Evolutionary conservation across 2,329 filamentous ascomycete species (phyloP).

Genomic region (Lecanosticta acicola): DNA sequence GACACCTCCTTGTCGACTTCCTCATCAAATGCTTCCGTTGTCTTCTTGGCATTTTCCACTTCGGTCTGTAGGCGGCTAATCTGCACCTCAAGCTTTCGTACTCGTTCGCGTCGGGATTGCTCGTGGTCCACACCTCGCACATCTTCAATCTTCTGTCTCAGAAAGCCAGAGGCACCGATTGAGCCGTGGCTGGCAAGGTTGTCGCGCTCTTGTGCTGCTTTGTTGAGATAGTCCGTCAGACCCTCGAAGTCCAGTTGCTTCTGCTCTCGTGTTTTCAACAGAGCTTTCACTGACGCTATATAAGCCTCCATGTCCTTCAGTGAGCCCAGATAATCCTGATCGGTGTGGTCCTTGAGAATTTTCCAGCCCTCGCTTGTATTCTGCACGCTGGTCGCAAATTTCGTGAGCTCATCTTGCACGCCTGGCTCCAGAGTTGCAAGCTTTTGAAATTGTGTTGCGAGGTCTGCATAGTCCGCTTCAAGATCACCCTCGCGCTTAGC

Average conservation of each 20-base stretch:
- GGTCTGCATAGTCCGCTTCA: conserved; percentile 79
- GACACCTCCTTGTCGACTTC: conserved; percentile 88
- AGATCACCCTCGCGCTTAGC: conserved; percentile 82
- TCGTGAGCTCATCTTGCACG: conserved; percentile 73
- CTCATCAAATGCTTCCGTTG: conserved; percentile 89
- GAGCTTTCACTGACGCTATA: conserved; percentile 74
- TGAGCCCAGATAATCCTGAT: conserved; percentile 90
- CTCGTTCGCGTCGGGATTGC: conserved; percentile 76
- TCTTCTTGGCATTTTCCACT: conserved; percentile 80
- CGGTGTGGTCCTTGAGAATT: conserved; percentile 80
- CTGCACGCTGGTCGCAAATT: conserved; percentile 80
- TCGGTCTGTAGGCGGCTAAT: conserved; percentile 88
- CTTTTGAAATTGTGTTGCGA: conserved; percentile 91
- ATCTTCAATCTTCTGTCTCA: conserved; percentile 92
- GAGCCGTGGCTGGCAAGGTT: conserved; percentile 57
- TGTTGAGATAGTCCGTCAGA: conserved; percentile 90
- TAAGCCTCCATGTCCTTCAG: conserved; percentile 95
- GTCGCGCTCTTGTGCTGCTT: conserved; percentile 82
- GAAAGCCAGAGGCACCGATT: conserved; percentile 74
- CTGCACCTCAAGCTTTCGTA: conserved; percentile 83
- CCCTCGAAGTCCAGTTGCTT: conserved; percentile 98
- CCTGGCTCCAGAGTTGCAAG: conserved; percentile 84
- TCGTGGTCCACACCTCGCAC: conserved; percentile 96
- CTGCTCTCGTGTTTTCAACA: conserved; percentile 89
- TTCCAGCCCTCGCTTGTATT: conserved; percentile 74